Conservation (phyloP, 2,329 filamentous ascomycete species). For the Claviceps citrina region DNA sequence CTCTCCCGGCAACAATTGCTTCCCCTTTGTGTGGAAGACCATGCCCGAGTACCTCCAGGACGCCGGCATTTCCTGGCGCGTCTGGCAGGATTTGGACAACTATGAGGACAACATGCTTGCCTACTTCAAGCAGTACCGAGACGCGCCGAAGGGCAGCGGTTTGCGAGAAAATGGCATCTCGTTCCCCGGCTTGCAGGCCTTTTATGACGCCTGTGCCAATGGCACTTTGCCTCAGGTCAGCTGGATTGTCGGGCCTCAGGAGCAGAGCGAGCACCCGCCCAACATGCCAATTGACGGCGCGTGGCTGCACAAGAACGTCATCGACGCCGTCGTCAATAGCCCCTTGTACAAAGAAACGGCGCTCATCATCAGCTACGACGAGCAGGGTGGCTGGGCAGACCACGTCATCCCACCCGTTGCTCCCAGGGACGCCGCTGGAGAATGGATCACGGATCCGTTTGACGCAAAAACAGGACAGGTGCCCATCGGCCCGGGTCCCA, state of each 20-base stretch:
- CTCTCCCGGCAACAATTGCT: conserved; percentile 28
- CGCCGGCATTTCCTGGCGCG: conserved; percentile 33
- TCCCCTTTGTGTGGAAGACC: conserved; percentile 36
- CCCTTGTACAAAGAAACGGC: conserved; percentile 32
- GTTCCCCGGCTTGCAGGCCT: conserved; percentile 29
- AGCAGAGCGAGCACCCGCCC: conserved; percentile 29
- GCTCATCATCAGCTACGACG: conserved; percentile 37
- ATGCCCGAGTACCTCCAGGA: conserved; percentile 32
- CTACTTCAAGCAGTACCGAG: conserved; percentile 17
- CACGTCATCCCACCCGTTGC: conserved; percentile 34
- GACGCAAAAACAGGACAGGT: conserved; percentile 10
- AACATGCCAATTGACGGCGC: conserved; percentile 37
- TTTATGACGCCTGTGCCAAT: conserved; percentile 31
- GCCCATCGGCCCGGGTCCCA: conserved; percentile 22
- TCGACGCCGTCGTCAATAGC: conserved; percentile 33
- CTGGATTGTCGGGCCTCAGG: conserved; percentile 37
- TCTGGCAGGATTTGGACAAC: conserved; percentile 33
- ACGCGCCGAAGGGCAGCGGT: conserved; percentile 5
- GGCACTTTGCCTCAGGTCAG: conserved; percentile 35
- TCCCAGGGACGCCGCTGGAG: conserved; percentile 29
- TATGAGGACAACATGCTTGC: conserved; percentile 39
- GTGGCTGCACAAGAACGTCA: conserved; percentile 39
- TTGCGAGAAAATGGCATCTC: conserved; percentile 18
- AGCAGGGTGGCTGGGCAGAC: conserved; percentile 38
- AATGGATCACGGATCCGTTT: conserved; percentile 30